Percentiles rank a stretch among this genome's conserved stretches.
phyloP scores from a whole-genome alignment of 192 early-diverging fungal genomes.

The Backusella sp. region DNA sequence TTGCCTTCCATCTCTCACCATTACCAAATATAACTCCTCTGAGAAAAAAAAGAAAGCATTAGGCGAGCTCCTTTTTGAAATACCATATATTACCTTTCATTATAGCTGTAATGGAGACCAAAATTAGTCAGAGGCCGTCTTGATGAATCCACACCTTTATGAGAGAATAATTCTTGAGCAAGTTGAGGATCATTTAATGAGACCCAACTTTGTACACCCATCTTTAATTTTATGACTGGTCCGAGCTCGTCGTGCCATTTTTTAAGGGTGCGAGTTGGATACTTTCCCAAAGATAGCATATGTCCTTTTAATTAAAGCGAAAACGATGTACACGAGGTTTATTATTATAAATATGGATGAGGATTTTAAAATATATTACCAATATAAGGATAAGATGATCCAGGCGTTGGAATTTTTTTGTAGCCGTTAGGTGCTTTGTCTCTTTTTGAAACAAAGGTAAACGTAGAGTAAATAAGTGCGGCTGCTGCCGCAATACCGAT shows the following conservation, averaged over 20 bases:
- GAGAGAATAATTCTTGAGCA: slow-evolving; percentile 5
- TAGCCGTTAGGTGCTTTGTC: background rate
- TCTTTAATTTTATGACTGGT: background rate
- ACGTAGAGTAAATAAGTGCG: no score
- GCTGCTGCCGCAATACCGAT: no score
- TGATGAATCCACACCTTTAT: background rate
- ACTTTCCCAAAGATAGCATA: background rate
- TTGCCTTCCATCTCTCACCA: background rate
- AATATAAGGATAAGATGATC: background rate
- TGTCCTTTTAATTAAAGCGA: background rate
- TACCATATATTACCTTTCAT: background rate
- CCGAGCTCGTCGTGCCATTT: background rate
- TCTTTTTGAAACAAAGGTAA: no score
- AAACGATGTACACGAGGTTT: no score
- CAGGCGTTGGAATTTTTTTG: background rate
- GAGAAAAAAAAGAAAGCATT: background rate
- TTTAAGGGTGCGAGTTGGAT: background rate
- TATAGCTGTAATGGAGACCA: background rate
- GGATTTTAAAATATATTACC: background rate
- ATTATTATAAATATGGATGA: background rate
- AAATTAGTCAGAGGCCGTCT: background rate
- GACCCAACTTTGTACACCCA: slow-evolving; percentile 7
- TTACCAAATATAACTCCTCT: background rate
- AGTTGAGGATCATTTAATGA: slow-evolving; percentile 2
- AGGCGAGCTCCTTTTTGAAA: no score